phyloP scores from a whole-genome alignment of 495 filamentous ascomycete genomes.

The Penicillium verhagenii region DNA sequence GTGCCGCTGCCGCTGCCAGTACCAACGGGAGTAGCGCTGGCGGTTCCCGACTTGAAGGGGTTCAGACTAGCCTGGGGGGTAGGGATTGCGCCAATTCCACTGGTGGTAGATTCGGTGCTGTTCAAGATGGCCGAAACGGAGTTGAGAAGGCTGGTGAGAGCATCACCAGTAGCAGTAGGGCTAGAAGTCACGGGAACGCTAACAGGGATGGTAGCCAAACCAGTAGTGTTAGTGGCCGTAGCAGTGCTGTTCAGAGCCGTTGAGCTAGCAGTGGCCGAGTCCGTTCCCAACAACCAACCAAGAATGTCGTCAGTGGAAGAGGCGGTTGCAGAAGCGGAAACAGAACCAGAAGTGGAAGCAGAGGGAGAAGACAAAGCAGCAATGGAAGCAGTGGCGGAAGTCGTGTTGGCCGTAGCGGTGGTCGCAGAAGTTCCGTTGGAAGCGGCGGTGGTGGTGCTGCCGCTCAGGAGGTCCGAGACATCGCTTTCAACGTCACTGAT shows the following conservation, averaged over 20 bases:
- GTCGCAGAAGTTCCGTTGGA: constrained; percentile 12
- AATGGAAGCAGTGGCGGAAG: background rate
- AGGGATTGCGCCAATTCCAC: constrained; percentile 18
- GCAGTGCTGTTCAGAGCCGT: too few species aligned
- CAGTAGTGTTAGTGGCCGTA: constrained; percentile 5
- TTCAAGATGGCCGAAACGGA: constrained; percentile 10
- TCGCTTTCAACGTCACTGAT: constrained; percentile 7
- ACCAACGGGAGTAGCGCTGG: constrained; percentile 9
- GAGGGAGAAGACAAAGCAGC: background rate
- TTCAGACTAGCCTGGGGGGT: constrained; percentile 7
- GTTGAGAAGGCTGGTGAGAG: constrained; percentile 5
- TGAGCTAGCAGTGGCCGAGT: background rate
- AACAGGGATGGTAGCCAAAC: constrained; percentile 19
- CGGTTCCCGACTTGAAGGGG: constrained; percentile 14
- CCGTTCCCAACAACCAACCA: background rate
- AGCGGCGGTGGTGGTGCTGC: constrained; percentile 3
- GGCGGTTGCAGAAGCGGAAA: background rate
- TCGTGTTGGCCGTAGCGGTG: background rate
- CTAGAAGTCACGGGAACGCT: constrained; percentile 26
- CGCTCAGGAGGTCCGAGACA: constrained; percentile 3
- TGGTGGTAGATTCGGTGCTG: constrained; percentile 1
- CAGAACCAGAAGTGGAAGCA: background rate
- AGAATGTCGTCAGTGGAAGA: constrained; percentile 1
- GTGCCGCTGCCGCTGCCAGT: constrained; percentile 6
- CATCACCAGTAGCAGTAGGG: constrained; percentile 12